Conservation (phyloP, 1,139 yeast species). For the Candida tunisiensis region DNA sequence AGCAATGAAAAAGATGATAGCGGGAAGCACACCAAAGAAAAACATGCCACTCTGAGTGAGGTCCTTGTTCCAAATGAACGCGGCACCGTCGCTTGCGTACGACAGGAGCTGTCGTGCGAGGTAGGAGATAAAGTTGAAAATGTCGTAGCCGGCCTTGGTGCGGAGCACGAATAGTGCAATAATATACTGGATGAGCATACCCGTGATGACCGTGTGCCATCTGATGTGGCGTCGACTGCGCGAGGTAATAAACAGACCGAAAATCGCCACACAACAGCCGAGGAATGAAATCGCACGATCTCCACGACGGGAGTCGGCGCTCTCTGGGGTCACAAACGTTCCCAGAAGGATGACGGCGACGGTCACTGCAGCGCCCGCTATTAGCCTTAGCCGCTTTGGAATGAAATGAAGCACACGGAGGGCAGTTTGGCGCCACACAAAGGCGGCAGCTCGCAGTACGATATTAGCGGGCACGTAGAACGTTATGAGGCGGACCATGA, state of each 20-base stretch:
- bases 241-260: constrained; percentile 31
- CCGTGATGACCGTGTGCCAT: constrained; percentile 50
- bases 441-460: constrained; percentile 13
- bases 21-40: constrained; percentile 44
- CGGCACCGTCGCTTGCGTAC: constrained; percentile 48
- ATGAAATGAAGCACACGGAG: constrained; percentile 24
- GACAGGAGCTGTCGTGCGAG: constrained; percentile 44
- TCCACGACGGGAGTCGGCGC: constrained; percentile 26
- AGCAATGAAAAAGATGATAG: constrained; percentile 49
- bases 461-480: constrained; percentile 31
- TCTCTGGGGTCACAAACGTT: constrained; percentile 36
- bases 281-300: constrained; percentile 48
- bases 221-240: constrained; percentile 29
- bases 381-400: constrained; percentile 26
- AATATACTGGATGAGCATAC: constrained; percentile 45
- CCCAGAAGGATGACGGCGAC: constrained; percentile 35
- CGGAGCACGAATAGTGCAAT: constrained; percentile 46
- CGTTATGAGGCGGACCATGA: constrained; percentile 38
- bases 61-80: constrained; percentile 32
- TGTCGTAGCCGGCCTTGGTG: constrained; percentile 44
- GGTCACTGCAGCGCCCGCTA: constrained; percentile 29
- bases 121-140: constrained; percentile 43
- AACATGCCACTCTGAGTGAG: constrained; percentile 29
- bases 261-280: constrained; percentile 35
- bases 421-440: constrained; percentile 28